Percentiles rank a stretch among this genome's conserved stretches.
These are phyloP conservation scores for Solanum arcanum DNA, from an alignment of 257 asterid genomes.

Conservation along the genomic window DNA sequence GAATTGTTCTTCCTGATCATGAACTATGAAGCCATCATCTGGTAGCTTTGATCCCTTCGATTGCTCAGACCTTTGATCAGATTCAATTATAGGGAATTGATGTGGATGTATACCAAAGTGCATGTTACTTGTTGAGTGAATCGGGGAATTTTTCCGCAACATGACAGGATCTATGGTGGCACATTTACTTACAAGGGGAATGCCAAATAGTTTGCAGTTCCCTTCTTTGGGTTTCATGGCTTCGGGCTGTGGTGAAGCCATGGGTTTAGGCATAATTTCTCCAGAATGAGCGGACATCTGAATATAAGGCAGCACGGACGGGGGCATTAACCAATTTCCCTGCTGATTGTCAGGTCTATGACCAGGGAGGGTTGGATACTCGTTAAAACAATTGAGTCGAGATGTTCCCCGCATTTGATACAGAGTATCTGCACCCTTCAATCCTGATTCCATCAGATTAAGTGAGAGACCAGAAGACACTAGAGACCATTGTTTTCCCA, in stretches of 20 bases:
- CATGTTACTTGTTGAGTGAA: constrained; percentile 20
- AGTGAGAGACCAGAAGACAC: constrained; percentile 57
- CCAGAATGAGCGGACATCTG: constrained; percentile 45
- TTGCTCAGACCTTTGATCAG: constrained; percentile 42
- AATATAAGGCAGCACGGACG: constrained; percentile 42
- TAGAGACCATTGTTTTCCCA: constrained; percentile 45
- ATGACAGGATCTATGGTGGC: constrained; percentile 22
- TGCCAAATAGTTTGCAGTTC: constrained; percentile 77
- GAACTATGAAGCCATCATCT: constrained; percentile 26
- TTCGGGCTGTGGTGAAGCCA: constrained; percentile 25
- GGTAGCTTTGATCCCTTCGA: constrained; percentile 43
- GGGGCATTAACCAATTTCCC: constrained; percentile 67
- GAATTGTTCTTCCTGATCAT: constrained; percentile 50
- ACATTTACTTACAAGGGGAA: constrained; percentile 46
- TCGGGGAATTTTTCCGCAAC: constrained; percentile 12
- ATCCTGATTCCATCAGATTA: constrained; percentile 52
- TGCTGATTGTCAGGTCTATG: constrained; percentile 42
- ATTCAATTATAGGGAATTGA: constrained; percentile 30
- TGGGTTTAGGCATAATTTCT: constrained; percentile 37
- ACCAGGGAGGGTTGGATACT: constrained; percentile 36
- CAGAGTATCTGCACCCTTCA: constrained; percentile 27
- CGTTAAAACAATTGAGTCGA: constrained; percentile 32
- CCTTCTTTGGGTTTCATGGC: constrained; percentile 47
- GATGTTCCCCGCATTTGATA: constrained; percentile 35
- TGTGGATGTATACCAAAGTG: constrained; percentile 21